phyloP scores from a whole-genome alignment of 129 eudicot species.

The Artemisia annua region DNA sequence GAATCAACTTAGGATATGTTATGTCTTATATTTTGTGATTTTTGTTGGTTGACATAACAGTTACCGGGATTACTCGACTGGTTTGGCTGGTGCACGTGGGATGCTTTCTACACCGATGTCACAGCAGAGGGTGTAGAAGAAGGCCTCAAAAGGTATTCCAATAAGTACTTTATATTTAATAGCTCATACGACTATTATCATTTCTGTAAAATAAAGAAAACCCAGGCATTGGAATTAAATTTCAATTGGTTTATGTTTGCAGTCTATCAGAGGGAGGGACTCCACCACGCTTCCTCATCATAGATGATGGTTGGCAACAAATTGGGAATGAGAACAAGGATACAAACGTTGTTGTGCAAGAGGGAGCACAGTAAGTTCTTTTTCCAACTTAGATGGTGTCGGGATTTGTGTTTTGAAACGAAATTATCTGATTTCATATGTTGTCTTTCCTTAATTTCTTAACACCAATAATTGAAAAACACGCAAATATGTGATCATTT shows the following conservation, averaged over 20 bases:
- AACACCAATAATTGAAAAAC: too few species aligned
- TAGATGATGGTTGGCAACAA: slow-evolving; percentile 98
- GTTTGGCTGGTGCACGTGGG: slow-evolving; percentile 99
- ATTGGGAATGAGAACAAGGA: slow-evolving; percentile 60
- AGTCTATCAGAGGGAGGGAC: slow-evolving; percentile 82
- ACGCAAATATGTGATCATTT: too few species aligned
- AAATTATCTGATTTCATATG: too few species aligned
- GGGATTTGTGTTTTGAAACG: too few species aligned
- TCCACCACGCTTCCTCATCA: slow-evolving; percentile 85
- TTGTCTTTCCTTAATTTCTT: too few species aligned
- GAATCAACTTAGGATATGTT: neutral
- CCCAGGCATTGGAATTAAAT: neutral
- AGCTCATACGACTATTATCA: neutral
- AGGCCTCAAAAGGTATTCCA: slow-evolving; percentile 72
- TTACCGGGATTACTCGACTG: slow-evolving; percentile 73
- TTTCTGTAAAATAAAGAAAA: neutral
- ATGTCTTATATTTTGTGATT: slow-evolving; percentile 7
- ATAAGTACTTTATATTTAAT: neutral
- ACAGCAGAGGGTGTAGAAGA: slow-evolving; percentile 92
- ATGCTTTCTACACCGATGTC: slow-evolving; percentile 97
- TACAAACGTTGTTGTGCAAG: slow-evolving; percentile 52
- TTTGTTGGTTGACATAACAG: slow-evolving; percentile 39
- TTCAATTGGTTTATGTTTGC: slow-evolving; percentile 8
- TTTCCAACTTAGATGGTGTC: too few species aligned
- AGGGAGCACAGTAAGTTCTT: slow-evolving; percentile 84